A percentile compares a stretch with the other conserved stretches of the same genome.
Evolutionary conservation across 2,329 filamentous ascomycete genomes (phyloP).

Genomic region (Ceratocystis diversiconidia): DNA sequence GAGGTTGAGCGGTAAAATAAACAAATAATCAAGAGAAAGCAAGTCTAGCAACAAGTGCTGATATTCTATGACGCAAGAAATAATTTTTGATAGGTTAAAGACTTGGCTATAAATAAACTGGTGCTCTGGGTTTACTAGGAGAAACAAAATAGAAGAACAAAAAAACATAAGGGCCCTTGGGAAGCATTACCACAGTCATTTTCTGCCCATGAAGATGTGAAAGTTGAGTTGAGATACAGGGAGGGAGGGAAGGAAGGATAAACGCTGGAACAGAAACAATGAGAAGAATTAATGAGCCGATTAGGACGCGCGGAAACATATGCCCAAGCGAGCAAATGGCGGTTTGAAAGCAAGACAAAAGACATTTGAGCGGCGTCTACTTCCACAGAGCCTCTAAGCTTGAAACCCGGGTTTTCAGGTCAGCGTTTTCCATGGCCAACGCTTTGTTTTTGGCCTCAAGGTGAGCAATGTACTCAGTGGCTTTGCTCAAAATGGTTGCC

Average conservation of each 20-base stretch:
- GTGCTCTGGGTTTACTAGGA: too few species aligned
- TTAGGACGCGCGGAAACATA: not conserved
- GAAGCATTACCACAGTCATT: not conserved
- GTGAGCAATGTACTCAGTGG: slow-evolving; percentile 28
- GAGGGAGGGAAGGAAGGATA: too few species aligned
- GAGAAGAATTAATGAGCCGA: too few species aligned
- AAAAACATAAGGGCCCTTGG: too few species aligned
- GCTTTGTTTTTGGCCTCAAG: slow-evolving; percentile 26
- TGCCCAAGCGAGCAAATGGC: not conserved
- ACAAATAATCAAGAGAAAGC: too few species aligned
- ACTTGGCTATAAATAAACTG: too few species aligned
- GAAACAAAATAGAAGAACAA: too few species aligned
- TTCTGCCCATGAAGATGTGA: not conserved
- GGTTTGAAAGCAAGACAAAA: not conserved
- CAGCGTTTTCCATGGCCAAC: slow-evolving; percentile 25
- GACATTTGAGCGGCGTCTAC: not conserved
- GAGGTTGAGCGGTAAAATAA: too few species aligned
- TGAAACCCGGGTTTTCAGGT: slow-evolving; percentile 24
- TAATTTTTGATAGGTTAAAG: too few species aligned
- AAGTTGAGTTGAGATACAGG: not conserved
- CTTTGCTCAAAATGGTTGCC: slow-evolving; percentile 30
- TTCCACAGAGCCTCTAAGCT: slow-evolving; percentile 21
- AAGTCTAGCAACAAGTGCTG: too few species aligned
- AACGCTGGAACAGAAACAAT: too few species aligned
- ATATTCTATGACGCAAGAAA: too few species aligned